A percentile compares a stretch with the other conserved stretches of the same genome.
Evolutionary conservation across 1,284 basidiomycete genomes (phyloP).

Genomic region (Sanghuangporus sanghuang): DNA sequence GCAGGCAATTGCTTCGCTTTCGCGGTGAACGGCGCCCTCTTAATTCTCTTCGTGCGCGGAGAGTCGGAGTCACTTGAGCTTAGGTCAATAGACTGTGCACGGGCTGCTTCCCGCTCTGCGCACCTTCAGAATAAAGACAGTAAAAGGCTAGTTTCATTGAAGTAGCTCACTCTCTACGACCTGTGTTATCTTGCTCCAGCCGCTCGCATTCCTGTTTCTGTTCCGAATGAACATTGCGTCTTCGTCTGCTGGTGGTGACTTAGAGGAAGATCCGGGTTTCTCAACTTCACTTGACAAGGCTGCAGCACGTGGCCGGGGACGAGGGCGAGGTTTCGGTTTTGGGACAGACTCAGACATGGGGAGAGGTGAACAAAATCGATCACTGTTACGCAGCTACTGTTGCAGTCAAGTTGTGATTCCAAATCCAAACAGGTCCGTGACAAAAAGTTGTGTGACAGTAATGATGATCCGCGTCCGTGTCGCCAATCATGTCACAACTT

Average conservation of each 20-base stretch:
- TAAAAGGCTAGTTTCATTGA: not conserved
- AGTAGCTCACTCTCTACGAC: constrained; percentile 43
- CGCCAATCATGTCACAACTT: constrained; percentile 7
- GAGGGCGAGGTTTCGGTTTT: constrained; percentile 41
- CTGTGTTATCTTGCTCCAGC: constrained; percentile 54
- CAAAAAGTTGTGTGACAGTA: not conserved
- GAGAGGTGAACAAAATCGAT: not conserved
- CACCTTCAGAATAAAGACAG: not conserved
- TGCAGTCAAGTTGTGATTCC: not conserved
- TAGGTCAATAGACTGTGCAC: not conserved
- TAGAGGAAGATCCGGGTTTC: constrained; percentile 15
- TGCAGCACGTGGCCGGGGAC: constrained; percentile 35
- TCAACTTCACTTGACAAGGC: constrained; percentile 19
- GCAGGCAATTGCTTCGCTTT: constrained; percentile 5
- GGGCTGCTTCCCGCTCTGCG: not conserved
- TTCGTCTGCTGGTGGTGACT: constrained; percentile 39
- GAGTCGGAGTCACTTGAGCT: constrained; percentile 6
- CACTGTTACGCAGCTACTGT: too few species aligned
- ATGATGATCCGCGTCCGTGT: not conserved
- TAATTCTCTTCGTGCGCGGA: not conserved
- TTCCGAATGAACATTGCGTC: constrained; percentile 67
- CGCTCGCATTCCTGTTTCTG: constrained; percentile 41
- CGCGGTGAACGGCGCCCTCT: not conserved
- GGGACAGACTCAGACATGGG: constrained; percentile 37
- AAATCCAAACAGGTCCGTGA: not conserved